Evolutionary conservation across 2,329 filamentous ascomycete species (phyloP), one percentile per base, ranked within the genome.

Genomic region (Colletotrichum spaethianum): DNA sequence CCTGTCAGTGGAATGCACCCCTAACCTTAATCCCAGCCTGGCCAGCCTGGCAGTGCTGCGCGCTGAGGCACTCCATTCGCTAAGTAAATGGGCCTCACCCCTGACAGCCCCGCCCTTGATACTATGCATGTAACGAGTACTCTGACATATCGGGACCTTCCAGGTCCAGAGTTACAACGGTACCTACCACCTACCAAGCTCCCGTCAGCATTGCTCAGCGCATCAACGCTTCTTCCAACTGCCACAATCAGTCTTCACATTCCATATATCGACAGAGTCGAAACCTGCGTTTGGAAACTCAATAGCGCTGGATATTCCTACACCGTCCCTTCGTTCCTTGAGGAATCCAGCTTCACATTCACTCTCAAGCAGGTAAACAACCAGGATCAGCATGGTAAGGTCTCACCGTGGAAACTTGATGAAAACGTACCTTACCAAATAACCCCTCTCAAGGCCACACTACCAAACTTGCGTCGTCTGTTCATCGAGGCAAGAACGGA

Each of bases 401-500:
- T 20, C 40, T 26, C 14, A 16, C 23, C 38, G 9, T 63, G 18
- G 16, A 56, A 55, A 36, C 20, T 28, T 11, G 23, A 55, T 5
- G 12, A 42, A 28, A n/a, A 33, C 40, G 26, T 3, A 18, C 1
- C 20, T 62, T 44, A 50, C 55, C 72, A 75, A n/a, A 76, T 55
- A 59, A 7, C 5, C n/a, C n/a, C 57, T 20, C 1, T 5, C 16
- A 70, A 93, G 85, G 93, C 93, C 48, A 95, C 92, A 80, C 90
- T 98, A 63, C 96, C 96, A 44, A 98, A 99, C 80, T 89, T 99
- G n/a, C 92, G 96, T 62, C 93, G 96, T 18, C 92, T 99, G 72
- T 98, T 99, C 79, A 96, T 98, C 64, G 96, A 98, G 84, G 93
- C 96, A 40, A 90, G 96, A 70, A 95, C 94, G 3, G 96, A 98